Percentiles rank a stretch among this genome's conserved stretches.
phyloP scores from a whole-genome alignment of 805 yeast genomes.

The Saccharomycopsis sp. region DNA sequence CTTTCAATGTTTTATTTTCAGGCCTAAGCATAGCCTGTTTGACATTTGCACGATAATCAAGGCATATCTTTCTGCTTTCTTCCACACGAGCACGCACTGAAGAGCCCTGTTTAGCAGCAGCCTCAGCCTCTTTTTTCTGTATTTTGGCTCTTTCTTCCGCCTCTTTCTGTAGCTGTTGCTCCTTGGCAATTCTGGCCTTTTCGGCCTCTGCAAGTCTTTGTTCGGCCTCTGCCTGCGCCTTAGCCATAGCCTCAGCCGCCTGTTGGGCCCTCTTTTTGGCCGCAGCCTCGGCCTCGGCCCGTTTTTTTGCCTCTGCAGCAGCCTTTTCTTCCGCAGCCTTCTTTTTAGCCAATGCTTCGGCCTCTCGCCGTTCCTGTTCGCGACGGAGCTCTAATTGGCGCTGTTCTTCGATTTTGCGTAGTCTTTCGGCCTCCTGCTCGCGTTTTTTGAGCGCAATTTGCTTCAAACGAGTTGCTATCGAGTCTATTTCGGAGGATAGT shows the following conservation, averaged over 20 bases:
- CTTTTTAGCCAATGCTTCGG: neutral
- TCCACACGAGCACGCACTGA: conserved; percentile 31
- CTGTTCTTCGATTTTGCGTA: neutral
- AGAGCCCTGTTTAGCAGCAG: conserved; percentile 21
- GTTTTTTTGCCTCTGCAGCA: neutral
- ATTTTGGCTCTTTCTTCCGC: conserved; percentile 8
- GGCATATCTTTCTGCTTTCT: conserved; percentile 37
- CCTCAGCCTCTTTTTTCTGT: conserved; percentile 10
- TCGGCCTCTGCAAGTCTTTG: conserved; percentile 3
- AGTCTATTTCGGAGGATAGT: neutral
- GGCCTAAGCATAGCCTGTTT: conserved; percentile 54
- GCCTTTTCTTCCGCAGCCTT: neutral
- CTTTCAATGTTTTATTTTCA: conserved; percentile 47
- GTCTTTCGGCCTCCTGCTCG: neutral
- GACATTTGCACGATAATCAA: conserved; percentile 41
- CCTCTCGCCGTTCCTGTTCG: neutral
- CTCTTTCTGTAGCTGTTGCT: conserved; percentile 9
- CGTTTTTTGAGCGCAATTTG: neutral
- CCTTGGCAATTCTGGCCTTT: conserved; percentile 12
- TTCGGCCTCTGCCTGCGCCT: conserved; percentile 23
- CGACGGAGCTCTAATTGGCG: neutral
- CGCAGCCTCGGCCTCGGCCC: neutral
- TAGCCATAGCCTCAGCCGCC: conserved; percentile 11
- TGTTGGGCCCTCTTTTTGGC: neutral
- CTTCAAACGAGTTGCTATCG: neutral